Evolutionary conservation across 2,329 filamentous ascomycete genomes (phyloP).

Genomic region (Sporothrix schenckii): DNA sequence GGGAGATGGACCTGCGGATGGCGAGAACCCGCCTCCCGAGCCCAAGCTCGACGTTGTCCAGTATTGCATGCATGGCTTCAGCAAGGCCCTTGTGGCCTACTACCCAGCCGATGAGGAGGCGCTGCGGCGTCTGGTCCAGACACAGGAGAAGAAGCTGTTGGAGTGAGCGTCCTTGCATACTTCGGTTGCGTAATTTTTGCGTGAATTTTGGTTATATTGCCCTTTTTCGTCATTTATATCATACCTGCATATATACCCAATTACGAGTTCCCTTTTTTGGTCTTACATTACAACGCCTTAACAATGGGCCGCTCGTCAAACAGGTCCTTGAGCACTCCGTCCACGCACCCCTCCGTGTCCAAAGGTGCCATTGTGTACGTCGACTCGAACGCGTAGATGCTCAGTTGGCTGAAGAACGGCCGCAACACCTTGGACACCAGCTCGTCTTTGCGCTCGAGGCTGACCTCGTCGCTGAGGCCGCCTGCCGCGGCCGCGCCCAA

Average conservation of each 20-base stretch:
- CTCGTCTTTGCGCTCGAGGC: slow-evolving; percentile 64
- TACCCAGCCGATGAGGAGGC: slow-evolving; percentile 50
- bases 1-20: not conserved
- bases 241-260: slow-evolving; percentile 19
- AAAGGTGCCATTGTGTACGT: slow-evolving; percentile 80
- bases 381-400: slow-evolving; percentile 90
- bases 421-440: slow-evolving; percentile 76
- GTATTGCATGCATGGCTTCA: slow-evolving; percentile 88
- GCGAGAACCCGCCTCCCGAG: slow-evolving; percentile 45
- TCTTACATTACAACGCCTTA: slow-evolving; percentile 39
- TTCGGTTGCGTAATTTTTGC: not conserved
- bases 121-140: not conserved
- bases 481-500: slow-evolving; percentile 52
- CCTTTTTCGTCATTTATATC: not conserved
- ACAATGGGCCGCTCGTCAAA: slow-evolving; percentile 77
- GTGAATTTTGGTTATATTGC: not conserved
- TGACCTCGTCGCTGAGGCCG: slow-evolving; percentile 59
- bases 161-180: not conserved
- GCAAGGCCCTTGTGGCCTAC: slow-evolving; percentile 75
- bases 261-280: not conserved
- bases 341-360: slow-evolving; percentile 66
- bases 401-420: slow-evolving; percentile 89
- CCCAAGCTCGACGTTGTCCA: slow-evolving; percentile 74
- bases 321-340: slow-evolving; percentile 69
- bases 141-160: not conserved